Percentiles rank a stretch among this genome's conserved stretches.
These are phyloP conservation scores for Fusarium ramigenum DNA, from an alignment of 2,329 filamentous ascomycete species.

Conservation along the genomic window DNA sequence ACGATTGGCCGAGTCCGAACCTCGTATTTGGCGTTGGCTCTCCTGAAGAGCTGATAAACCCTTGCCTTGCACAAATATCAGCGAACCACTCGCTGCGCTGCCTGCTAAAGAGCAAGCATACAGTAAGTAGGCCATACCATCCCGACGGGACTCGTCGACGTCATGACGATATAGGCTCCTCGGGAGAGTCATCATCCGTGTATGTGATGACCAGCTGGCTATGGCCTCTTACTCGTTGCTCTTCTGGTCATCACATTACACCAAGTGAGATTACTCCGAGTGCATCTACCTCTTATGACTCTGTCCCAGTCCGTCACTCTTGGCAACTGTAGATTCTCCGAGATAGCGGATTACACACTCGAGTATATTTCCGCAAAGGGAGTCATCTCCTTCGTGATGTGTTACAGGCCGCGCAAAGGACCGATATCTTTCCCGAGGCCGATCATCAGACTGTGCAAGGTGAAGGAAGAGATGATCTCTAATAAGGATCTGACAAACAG, in stretches of 20 bases:
- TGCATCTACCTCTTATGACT: neutral
- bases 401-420: conserved; percentile 26
- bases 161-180: neutral
- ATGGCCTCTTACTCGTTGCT: neutral
- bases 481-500: neutral
- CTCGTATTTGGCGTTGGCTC: conserved; percentile 27
- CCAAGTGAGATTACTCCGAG: conserved; percentile 25
- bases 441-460: neutral
- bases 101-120: conserved; percentile 10
- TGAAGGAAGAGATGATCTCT: neutral
- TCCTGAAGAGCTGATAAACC: conserved; percentile 8
- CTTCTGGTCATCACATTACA: conserved; percentile 13
- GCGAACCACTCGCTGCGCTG: conserved; percentile 1
- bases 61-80: neutral
- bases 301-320: neutral
- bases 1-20: conserved; percentile 24
- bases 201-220: neutral
- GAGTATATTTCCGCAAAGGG: conserved; percentile 28
- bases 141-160: conserved; percentile 5
- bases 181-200: neutral
- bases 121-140: neutral
- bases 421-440: conserved; percentile 22
- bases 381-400: conserved; percentile 26
- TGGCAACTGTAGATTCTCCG: conserved; percentile 7
- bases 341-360: conserved; percentile 23